phyloP scores from a whole-genome alignment of 768 basidiomycete species.

The Lanmaoa pseudosensibilis region DNA sequence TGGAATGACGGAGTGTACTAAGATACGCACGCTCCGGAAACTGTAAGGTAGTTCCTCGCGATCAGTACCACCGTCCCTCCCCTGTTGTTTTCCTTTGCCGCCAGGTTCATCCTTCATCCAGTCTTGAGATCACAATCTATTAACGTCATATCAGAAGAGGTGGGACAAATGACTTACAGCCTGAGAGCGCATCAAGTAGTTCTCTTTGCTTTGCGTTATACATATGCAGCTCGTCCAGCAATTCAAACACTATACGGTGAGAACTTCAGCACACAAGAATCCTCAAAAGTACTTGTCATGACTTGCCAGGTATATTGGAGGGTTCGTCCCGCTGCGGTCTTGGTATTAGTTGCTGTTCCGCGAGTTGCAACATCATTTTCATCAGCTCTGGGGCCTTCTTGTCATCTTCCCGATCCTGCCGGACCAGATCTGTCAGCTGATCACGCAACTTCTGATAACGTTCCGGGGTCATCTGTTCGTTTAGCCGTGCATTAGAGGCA shows the following conservation, averaged over 20 bases:
- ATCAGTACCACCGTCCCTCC: not conserved
- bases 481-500: too few relatives aligned
- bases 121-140: not conserved
- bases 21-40: not conserved
- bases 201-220: not conserved
- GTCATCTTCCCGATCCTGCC: not conserved
- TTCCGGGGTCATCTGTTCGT: not conserved
- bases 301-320: not conserved
- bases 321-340: not conserved
- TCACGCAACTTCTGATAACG: not conserved
- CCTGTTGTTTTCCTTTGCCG: not conserved
- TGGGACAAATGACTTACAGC: not conserved
- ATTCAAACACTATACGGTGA: not conserved
- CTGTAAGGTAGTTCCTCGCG: not conserved
- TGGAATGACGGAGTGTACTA: not conserved
- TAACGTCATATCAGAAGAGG: not conserved
- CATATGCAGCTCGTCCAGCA: not conserved
- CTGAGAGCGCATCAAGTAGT: not conserved
- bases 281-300: not conserved
- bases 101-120: not conserved
- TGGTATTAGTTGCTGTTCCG: not conserved
- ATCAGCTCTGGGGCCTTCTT: not conserved
- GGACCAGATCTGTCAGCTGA: not conserved
- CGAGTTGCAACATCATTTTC: not conserved
- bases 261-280: not conserved